Base-by-base conservation (phyloP, 192 early-diverging fungal species). In the Coemansia sp. region DNA sequence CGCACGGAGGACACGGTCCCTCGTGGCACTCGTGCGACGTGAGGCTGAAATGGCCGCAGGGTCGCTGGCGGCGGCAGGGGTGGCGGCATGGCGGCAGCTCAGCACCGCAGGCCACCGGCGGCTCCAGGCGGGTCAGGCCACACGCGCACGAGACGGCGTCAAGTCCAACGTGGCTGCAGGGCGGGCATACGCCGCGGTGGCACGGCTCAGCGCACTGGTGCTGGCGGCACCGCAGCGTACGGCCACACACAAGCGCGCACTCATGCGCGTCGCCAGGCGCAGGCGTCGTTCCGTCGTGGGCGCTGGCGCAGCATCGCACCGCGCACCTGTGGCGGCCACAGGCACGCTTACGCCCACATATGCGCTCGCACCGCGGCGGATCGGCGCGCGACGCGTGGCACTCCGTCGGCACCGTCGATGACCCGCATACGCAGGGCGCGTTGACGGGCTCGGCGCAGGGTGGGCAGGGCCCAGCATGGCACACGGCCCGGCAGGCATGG, bases 1-100 rank as follows among this genome's bases (percentile, higher is more conserved):
- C 82, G 78, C 97, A 98, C 22, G 95, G 95, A 10, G 97, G 94
- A 41, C 97, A 98, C 2, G 93, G 85, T 64, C 93, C 94, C 2
- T 87, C 82, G 74, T 98, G 97, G 78, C 97, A 98, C 52, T 87
- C 81, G 65, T 98, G 97, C 37, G 74, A 67, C 11, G 86, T 85
- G 61, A 89, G 70, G 16, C 85, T 84, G 8, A 84, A 62, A 71
- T 98, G 97, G 4, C 93, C 95, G 76, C 97, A 98, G 3, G 85
- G 65, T 22, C 86, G 84, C 3, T 71, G 59, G 16, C 94, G 87
- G 27, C 64, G 79, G 76, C 95, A 98, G 6, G 90, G 82, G 59
- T 88, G 77, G 45, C 77, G 84, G 69, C 95, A 98, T 3, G 77
- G 71, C 1, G 94, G 95, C 12, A 92, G 84, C 32, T 80, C 68